Base-by-base conservation (phyloP, 257 asterid genomes). In the Nicotiana paniculata region DNA sequence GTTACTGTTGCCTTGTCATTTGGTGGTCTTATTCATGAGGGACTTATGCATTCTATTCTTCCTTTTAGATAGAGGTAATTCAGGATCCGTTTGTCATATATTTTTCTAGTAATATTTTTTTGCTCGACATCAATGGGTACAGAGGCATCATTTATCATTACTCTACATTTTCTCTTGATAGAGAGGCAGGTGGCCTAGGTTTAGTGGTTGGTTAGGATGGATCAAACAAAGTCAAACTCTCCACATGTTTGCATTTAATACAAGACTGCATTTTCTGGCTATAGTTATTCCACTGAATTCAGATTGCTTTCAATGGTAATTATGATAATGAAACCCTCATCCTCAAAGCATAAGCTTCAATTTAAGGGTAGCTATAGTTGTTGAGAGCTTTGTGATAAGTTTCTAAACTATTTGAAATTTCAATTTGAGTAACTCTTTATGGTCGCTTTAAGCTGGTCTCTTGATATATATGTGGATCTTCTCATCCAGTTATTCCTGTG, bases 191-290 rank as follows among this genome's bases (percentile, higher is more conserved):
- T 11, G 59, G 37, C 59, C 6, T 72, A 43, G 21, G 37, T 33
- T 1, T 24, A 12, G 12, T 24, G 78, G 10, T 21, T 74, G 24
- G 62, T 48, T 48, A 74, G 26, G 79, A 48, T 1, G 8, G 26
- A 74, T 4, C 26, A 53, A 67, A 43, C 48, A 43, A 30, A 30
- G 68, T 81, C 83, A 54, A 81, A 81, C 26, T 30, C 69, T 81
- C 64, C 67, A 54, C 83, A 67, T 67, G 26, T 51, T 70, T 66
- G 55, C 83, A 81, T 81, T 81, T 66, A 67, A 81, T 81, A 81
- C 28, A 13, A 39, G 15, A 51, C n/a, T 54, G 57, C 83, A 81
- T 67, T 33, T 81, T 53, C 35, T 77, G 81, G 67, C 81, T 57
- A 55, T 55, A 77, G 12, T 57, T 77, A 35, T 77, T 77, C 68